These are phyloP conservation scores for Apiospora koreana DNA, from an alignment of 2,329 filamentous ascomycete species.

Conservation along the genomic window DNA sequence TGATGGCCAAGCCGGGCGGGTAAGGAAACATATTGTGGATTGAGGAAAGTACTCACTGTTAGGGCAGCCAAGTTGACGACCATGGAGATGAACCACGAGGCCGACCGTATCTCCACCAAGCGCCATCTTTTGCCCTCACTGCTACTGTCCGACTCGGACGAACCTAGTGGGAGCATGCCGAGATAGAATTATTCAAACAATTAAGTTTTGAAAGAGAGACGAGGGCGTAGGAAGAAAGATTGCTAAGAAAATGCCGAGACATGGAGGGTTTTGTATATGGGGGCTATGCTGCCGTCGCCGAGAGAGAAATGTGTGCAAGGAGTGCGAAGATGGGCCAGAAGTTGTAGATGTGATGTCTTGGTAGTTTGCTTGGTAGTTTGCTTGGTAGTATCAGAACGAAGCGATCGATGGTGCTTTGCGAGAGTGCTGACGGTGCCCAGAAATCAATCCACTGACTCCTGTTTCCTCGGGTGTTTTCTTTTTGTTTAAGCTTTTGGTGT, in stretches of 20 bases:
- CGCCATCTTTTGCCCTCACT: background rate
- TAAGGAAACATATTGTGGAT: background rate
- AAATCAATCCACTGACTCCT: background rate
- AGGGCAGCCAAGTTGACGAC: conserved; percentile 10
- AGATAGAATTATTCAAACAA: background rate
- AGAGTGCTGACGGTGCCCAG: background rate
- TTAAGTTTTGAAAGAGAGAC: conserved; percentile 4
- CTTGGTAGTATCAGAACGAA: background rate
- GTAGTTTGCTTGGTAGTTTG: background rate
- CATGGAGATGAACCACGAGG: conserved; percentile 2
- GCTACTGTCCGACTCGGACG: background rate
- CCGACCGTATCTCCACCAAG: background rate
- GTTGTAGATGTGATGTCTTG: background rate
- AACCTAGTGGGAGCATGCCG: conserved; percentile 2
- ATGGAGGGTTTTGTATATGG: background rate
- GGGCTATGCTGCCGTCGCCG: background rate
- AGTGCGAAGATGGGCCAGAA: too few species aligned
- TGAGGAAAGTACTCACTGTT: background rate
- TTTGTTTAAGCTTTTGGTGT: background rate
- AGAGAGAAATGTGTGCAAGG: background rate
- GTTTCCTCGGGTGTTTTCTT: background rate
- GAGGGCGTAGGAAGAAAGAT: background rate
- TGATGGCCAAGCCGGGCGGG: background rate
- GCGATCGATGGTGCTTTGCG: background rate
- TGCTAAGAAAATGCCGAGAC: conserved; percentile 7